Base-by-base conservation (phyloP, 2,329 filamentous ascomycete species). In the Ceratocystis colombiana region DNA sequence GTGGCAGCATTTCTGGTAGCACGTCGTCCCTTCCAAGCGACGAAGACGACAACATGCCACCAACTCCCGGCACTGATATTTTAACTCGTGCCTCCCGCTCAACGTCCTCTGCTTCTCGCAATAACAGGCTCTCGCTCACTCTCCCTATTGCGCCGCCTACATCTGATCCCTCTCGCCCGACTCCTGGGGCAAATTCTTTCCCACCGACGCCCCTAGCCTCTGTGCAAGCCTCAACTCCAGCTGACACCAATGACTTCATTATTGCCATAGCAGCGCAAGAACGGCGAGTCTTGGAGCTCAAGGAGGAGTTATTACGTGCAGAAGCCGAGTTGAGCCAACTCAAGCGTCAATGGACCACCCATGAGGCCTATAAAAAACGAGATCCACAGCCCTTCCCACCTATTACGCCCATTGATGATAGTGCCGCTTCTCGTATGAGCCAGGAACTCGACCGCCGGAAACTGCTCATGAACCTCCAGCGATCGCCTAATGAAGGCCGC, bases 231-330 rank as follows among this genome's bases (percentile, higher is more conserved):
- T 0, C 73, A 71, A 6, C 66, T 78, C 33, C 71, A 74, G 50
- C 78, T 46, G 84, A 87, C 68, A 78, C 84, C 64, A 82, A 81
- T 71, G 80, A 86, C 63, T 89, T 96, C 72, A 86, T 99, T 70
- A 92, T 90, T 68, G 88, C 92, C 67, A 88, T 99, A 71, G 94
- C 94, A 57, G 87, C 90, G 15, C 92, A 97, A 76, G 94, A 99
- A 77, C 83, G 94, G 67, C 86, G 85, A 70, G 93, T 99, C 1
- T 78, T 99, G 67, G 94, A 97, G 76, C 79, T 99, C 64, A 88
- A 87, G 68, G 94, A 99, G 74, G 93, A 97, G 75, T 79, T 99
- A n/a, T 78, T 80, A 28, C 87, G 86, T 68, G 93, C 94, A 5
- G 93, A 99, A 74, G 77, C 79, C 12, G 88, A 96, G 61, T 79